These are phyloP conservation scores for Geum urbanum DNA, from an alignment of 306 rosid genomes.

Conservation along the genomic window DNA sequence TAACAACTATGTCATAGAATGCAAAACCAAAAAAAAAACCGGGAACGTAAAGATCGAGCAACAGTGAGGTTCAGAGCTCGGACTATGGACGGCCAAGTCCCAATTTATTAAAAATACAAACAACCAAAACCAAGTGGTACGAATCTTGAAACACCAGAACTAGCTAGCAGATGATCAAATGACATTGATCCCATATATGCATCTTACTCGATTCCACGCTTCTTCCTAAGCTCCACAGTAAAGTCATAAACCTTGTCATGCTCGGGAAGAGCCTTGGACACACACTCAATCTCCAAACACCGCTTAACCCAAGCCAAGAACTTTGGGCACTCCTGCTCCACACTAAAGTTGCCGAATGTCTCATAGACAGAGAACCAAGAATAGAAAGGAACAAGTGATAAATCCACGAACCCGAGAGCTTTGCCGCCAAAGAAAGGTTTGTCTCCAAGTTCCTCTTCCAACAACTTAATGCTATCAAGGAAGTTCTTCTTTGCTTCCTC, in stretches of 20 bases:
- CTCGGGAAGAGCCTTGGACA: slow-evolving; percentile 30
- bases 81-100: no score
- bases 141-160: no score
- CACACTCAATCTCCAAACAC: slow-evolving; percentile 15
- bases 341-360: slow-evolving; percentile 15
- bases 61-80: no score
- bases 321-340: slow-evolving; percentile 13
- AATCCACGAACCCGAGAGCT: slow-evolving; percentile 4
- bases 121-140: not conserved
- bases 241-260: slow-evolving; percentile 20
- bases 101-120: no score
- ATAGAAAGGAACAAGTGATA: slow-evolving; percentile 21
- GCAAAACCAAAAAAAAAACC: no score
- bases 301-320: slow-evolving; percentile 18
- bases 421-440: slow-evolving; percentile 26
- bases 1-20: no score
- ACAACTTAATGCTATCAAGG: slow-evolving; percentile 15
- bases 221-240: slow-evolving; percentile 6
- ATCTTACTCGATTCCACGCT: slow-evolving; percentile 13
- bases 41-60: no score
- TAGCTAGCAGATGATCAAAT: no score
- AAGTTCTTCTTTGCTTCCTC: slow-evolving; percentile 23
- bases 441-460: slow-evolving; percentile 31
- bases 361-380: slow-evolving; percentile 7
- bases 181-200: not conserved